A percentile compares a stretch with the other conserved stretches of the same genome.
Evolutionary conservation across 192 early-diverging fungal species (phyloP).

Genomic region (Linderina pennispora): DNA sequence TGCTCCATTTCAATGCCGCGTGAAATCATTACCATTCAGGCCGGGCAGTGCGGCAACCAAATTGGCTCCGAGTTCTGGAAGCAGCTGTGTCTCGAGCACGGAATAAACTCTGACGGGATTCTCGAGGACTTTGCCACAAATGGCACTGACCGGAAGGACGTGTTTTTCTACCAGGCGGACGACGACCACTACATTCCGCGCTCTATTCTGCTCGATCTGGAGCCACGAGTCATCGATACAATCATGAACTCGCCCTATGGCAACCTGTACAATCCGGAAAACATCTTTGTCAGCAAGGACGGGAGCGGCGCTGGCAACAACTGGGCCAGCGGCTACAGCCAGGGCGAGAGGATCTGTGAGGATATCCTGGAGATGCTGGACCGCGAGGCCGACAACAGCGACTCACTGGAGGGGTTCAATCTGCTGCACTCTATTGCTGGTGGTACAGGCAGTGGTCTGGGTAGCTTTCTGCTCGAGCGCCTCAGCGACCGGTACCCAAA

Average conservation of each 20-base stretch:
- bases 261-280: conserved; percentile 96
- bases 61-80: conserved; percentile 96
- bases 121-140: conserved; percentile 87
- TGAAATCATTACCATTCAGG: conserved; percentile 95
- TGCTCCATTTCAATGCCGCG: no score
- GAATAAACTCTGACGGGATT: conserved; percentile 89
- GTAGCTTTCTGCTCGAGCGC: conserved; percentile 86
- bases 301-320: conserved; percentile 98
- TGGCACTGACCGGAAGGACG: conserved; percentile 91
- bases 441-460: conserved; percentile 96
- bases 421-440: conserved; percentile 96
- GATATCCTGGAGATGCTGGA: conserved; percentile 97
- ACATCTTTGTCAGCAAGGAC: conserved; percentile 86
- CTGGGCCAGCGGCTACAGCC: conserved; percentile 87
- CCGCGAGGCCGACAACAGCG: conserved; percentile 91
- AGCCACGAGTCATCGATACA: conserved; percentile 91
- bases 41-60: conserved; percentile 98
- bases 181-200: conserved; percentile 98
- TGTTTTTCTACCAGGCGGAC: conserved; percentile 99
- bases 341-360: conserved; percentile 82
- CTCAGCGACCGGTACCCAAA: conserved; percentile 95
- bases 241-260: conserved; percentile 81
- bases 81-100: conserved; percentile 90
- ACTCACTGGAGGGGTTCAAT: conserved; percentile 94
- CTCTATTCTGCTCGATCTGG: conserved; percentile 85